Evolutionary conservation across 2,329 filamentous ascomycete genomes (phyloP).

Genomic region (Nakataea oryzae): DNA sequence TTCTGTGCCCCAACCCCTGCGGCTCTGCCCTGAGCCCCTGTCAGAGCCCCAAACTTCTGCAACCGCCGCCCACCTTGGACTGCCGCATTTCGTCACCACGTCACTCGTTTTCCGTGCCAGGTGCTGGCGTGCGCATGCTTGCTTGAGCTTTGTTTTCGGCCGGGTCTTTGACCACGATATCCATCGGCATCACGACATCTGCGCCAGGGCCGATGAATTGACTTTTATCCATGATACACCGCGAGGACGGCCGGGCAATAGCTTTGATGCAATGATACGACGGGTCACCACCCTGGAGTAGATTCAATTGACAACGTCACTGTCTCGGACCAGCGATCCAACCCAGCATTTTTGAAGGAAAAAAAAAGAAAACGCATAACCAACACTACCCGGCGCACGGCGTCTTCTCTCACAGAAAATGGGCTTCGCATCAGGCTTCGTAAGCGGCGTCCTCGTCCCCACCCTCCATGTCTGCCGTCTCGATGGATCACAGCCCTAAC

Average conservation of each 20-base stretch:
- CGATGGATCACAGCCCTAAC: no score
- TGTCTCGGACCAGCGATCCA: background rate
- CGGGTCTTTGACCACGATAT: background rate
- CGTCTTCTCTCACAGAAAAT: constrained; percentile 29
- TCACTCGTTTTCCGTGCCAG: background rate
- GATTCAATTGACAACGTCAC: background rate
- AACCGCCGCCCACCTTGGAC: background rate
- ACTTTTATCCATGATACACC: background rate
- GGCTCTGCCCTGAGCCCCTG: background rate
- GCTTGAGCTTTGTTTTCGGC: background rate
- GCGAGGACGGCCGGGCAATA: background rate
- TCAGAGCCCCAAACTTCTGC: constrained; percentile 7
- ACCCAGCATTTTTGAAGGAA: background rate
- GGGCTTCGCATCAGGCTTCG: constrained; percentile 68
- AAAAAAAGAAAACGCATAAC: background rate
- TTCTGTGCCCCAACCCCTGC: background rate
- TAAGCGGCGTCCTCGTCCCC: constrained; percentile 30
- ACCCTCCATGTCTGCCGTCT: no score
- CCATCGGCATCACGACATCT: constrained; percentile 1
- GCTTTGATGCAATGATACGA: background rate
- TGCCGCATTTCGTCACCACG: constrained; percentile 5
- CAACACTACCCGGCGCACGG: background rate
- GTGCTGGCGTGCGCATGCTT: background rate
- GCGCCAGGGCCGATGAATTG: constrained; percentile 7
- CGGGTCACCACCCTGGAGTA: background rate